phyloP scores from a whole-genome alignment of 2,329 filamentous ascomycete genomes.

The Fusarium musae region DNA sequence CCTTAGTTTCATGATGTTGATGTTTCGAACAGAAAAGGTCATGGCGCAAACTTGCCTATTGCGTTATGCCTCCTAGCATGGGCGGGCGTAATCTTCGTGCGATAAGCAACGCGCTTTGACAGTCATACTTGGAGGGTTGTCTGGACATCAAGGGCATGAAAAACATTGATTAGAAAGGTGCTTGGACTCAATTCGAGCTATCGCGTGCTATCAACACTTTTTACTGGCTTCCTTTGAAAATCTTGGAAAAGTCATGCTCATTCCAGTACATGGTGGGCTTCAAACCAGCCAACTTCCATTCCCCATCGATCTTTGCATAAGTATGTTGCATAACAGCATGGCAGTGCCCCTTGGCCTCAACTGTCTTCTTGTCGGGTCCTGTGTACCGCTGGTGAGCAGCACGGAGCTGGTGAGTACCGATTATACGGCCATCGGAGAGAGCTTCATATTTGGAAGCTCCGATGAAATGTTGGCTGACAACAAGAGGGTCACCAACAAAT shows the following conservation, averaged over 20 bases:
- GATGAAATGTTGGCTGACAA: slow-evolving; percentile 7
- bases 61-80: background rate
- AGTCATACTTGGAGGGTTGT: no score
- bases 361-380: background rate
- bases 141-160: background rate
- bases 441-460: background rate
- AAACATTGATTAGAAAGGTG: background rate
- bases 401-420: background rate
- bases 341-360: slow-evolving; percentile 2
- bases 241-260: background rate
- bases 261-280: slow-evolving; percentile 5
- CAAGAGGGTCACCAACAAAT: slow-evolving; percentile 3
- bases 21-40: background rate
- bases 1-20: background rate
- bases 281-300: slow-evolving; percentile 11
- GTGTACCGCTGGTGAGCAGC: slow-evolving; percentile 17
- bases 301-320: background rate
- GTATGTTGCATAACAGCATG: slow-evolving; percentile 12
- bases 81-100: background rate
- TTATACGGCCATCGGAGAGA: background rate
- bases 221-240: background rate
- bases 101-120: background rate
- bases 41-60: background rate
- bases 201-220: accelerated
- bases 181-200: background rate